Conservation (phyloP, 352 stramenopile species). For the Phytophthora niederhauseri region DNA sequence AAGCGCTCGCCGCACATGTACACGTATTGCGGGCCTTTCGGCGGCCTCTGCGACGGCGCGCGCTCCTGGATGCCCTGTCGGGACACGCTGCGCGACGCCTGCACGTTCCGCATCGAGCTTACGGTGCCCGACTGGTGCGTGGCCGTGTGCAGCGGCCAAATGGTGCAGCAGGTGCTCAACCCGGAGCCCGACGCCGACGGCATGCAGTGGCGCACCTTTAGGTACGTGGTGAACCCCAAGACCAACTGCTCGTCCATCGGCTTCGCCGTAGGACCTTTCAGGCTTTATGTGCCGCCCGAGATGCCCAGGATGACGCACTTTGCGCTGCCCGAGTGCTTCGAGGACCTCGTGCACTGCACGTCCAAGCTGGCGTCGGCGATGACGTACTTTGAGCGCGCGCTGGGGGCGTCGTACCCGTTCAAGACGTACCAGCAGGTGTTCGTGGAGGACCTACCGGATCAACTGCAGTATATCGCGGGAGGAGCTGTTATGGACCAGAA, state of each 20-base stretch:
- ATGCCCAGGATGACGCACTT: conserved; percentile 89
- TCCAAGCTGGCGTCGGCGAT: conserved; percentile 75
- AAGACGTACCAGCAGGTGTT: conserved; percentile 91
- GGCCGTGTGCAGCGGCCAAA: conserved; percentile 80
- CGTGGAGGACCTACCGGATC: conserved; percentile 80
- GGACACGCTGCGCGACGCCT: conserved; percentile 76
- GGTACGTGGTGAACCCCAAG: conserved; percentile 82
- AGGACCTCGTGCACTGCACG: conserved; percentile 79
- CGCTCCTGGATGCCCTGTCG: conserved; percentile 88
- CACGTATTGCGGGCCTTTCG: conserved; percentile 84
- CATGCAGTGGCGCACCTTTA: conserved; percentile 66
- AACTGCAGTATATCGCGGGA: conserved; percentile 72
- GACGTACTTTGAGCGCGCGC: conserved; percentile 77
- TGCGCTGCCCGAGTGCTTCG: conserved; percentile 73
- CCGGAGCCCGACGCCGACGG: conserved; percentile 47
- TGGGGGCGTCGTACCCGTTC: conserved; percentile 80
- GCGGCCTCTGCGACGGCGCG: conserved; percentile 79
- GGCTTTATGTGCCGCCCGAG: conserved; percentile 72
- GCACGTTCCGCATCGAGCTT: conserved; percentile 75
- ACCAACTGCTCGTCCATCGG: conserved; percentile 83
- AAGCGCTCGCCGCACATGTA: conserved; percentile 87
- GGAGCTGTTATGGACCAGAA: conserved; percentile 81
- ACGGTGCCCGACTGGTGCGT: conserved; percentile 86
- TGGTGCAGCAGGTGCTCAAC: conserved; percentile 83
- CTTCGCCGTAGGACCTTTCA: conserved; percentile 82